Evolutionary conservation across 306 rosid genomes (phyloP), one percentile per base, ranked within the genome.

Genomic region (Acacia crassicarpa): DNA sequence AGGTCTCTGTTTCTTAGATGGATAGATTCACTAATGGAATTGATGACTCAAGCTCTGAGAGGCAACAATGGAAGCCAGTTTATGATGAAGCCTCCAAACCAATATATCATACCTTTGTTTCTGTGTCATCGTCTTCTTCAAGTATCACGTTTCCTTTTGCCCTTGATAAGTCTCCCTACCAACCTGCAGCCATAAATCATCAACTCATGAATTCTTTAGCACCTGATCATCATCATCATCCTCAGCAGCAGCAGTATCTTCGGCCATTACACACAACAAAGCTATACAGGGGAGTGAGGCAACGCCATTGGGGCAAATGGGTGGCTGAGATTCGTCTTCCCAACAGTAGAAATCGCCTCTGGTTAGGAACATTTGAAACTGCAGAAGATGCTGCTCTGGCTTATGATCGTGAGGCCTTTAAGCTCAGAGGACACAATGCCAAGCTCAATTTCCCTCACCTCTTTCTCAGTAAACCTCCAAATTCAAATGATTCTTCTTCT

Each of bases 221-320:
- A 0, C 76, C 45, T 3, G 35, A 61, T 25, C 38, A 61, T 4
- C 67, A 61, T 4, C 67, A 27, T 27, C 27, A 27, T 0, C 38
- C 4, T 6, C 33, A 32, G 33, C 33, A 32, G 35, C 40, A 35
- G 20, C 77, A 82, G 16, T 53, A 23, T 16, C 38, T 63, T 48
- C 88, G 85, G 82, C 93, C 94, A 9, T 14, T 89, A 40, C 90
- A 85, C 70, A 75, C 94, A 0, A 94, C 91, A 0, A 94, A 88
- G 86, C 96, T 94, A 11, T 94, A 92, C 75, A 86, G 98, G 43
- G 98, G 98, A 82, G 98, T 94, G 76, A 88, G 98, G 85, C 98
- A 94, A 76, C 91, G 98, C 63, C 98, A 94, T 73, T 94, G 98
- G 98, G 98, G 98, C 0, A 94, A 92, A 90, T 94, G 98, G 98